Evolutionary conservation across 169 alveolate genomes (phyloP).

Genomic region (Cardiosporidium cionae): DNA sequence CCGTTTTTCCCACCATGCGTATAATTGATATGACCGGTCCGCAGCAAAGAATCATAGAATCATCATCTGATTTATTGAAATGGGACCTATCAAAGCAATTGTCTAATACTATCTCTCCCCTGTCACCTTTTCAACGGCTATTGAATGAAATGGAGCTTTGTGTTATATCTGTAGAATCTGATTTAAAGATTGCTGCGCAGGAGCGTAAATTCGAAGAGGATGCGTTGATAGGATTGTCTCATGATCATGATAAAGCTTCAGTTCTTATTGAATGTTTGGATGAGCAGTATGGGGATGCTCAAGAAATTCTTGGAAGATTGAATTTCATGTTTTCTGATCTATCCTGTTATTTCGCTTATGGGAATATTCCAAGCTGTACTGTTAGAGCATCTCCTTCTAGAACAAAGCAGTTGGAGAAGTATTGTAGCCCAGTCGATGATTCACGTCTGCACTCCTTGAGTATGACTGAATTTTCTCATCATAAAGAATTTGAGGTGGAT

Average conservation of each 20-base stretch:
- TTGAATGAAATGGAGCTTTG: background rate
- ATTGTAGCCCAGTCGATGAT: too few relatives aligned
- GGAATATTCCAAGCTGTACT: too few relatives aligned
- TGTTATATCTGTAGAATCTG: background rate
- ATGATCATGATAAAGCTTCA: background rate
- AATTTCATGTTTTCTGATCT: too few relatives aligned
- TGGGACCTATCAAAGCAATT: background rate
- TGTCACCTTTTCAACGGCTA: conserved; percentile 6
- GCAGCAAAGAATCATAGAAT: conserved; percentile 2
- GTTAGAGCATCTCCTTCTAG: too few relatives aligned
- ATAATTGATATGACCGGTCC: conserved; percentile 35
- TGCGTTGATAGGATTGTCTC: background rate
- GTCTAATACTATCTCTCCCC: background rate
- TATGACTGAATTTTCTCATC: too few relatives aligned
- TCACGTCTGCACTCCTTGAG: too few relatives aligned
- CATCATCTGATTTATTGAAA: background rate
- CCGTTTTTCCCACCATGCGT: conserved; percentile 3
- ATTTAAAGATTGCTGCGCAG: background rate
- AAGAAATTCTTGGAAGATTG: too few relatives aligned
- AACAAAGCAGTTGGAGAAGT: too few relatives aligned
- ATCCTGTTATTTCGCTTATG: too few relatives aligned
- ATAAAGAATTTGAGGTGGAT: too few relatives aligned
- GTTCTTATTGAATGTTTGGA: background rate
- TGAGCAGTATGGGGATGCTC: background rate
- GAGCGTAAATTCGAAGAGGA: conserved; percentile 16